Percentiles rank a stretch among this genome's conserved stretches.
These are phyloP conservation scores for Carallia pectinifolia DNA, from an alignment of 345 rosid genomes.

Conservation along the genomic window DNA sequence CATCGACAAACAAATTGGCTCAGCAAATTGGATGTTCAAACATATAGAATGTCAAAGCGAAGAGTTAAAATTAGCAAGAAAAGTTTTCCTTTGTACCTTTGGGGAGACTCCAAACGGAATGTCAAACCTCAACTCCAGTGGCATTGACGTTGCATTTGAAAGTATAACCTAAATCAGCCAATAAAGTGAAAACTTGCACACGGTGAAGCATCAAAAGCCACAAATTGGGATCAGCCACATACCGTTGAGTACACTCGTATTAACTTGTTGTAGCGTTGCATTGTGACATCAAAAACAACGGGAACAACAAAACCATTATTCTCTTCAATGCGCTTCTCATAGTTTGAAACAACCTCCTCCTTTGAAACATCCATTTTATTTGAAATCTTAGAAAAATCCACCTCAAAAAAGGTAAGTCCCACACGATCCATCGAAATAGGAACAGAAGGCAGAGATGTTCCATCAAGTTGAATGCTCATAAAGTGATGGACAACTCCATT, in stretches of 20 bases:
- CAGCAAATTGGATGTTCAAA: conserved; percentile 3
- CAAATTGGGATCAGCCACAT: conserved; percentile 25
- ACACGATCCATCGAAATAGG: conserved; percentile 91
- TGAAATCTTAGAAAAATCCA: conserved; percentile 71
- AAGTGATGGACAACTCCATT: conserved; percentile 67
- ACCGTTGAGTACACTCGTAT: conserved; percentile 87
- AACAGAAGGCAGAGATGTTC: conserved; percentile 67
- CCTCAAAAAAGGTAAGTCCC: conserved; percentile 79
- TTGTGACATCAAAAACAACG: conserved; percentile 87
- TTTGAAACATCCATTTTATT: conserved; percentile 21
- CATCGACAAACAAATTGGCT: neutral
- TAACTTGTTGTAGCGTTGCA: conserved; percentile 80
- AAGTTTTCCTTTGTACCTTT: conserved; percentile 47
- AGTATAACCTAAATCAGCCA: conserved; percentile 60
- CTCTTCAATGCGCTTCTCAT: conserved; percentile 34
- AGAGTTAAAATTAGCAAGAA: neutral
- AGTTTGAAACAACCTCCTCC: conserved; percentile 24
- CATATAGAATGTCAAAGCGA: neutral
- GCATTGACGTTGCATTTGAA: conserved; percentile 69
- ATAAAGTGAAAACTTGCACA: neutral
- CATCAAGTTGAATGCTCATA: conserved; percentile 76
- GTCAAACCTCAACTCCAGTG: conserved; percentile 87
- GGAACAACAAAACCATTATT: conserved; percentile 70
- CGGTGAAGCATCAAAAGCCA: conserved; percentile 11
- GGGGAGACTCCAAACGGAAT: conserved; percentile 94